A percentile compares a stretch with the other conserved stretches of the same genome.
Evolutionary conservation across 2,329 filamentous ascomycete species (phyloP).

Genomic region (Teratosphaeria destructans): DNA sequence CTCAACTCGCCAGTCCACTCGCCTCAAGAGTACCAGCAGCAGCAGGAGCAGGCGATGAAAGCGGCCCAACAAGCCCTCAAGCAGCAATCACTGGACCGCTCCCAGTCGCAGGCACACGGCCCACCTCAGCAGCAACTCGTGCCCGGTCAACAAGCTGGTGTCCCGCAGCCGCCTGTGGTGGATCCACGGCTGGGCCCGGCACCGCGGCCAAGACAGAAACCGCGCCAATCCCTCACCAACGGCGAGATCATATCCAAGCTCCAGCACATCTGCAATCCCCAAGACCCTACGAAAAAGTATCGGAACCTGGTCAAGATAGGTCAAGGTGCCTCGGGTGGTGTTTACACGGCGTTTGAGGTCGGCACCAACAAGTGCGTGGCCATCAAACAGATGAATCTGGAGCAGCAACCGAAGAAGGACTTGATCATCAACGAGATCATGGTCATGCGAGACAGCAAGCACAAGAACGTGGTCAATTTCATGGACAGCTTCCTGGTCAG

Average conservation of each 20-base stretch:
- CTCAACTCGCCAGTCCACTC: constrained; percentile 39
- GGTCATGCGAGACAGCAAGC: constrained; percentile 97
- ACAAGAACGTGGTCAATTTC: constrained; percentile 98
- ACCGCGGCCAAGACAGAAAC: constrained; percentile 63
- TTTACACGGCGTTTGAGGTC: constrained; percentile 82
- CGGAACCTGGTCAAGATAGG: constrained; percentile 87
- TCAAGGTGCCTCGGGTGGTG: constrained; percentile 91
- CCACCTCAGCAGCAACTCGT: constrained; percentile 19
- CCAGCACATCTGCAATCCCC: constrained; percentile 79
- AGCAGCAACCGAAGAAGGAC: constrained; percentile 98
- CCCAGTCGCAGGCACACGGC: constrained; percentile 57
- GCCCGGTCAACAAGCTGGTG: constrained; percentile 30
- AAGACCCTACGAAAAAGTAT: constrained; percentile 82
- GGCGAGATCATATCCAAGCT: constrained; percentile 75
- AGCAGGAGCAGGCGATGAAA: constrained; percentile 76
- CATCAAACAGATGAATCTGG: constrained; percentile 99
- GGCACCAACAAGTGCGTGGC: constrained; percentile 80
- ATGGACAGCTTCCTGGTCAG: constrained; percentile 89
- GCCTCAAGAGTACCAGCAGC: constrained; percentile 48
- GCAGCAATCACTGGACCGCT: constrained; percentile 52
- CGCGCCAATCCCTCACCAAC: constrained; percentile 57
- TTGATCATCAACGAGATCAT: constrained; percentile 98
- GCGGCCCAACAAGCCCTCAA: constrained; percentile 68
- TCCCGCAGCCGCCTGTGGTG: constrained; percentile 32
- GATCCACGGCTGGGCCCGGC: constrained; percentile 43